Evolutionary conservation across 2,329 filamentous ascomycete species (phyloP).

Genomic region (Stemphylium beticola): DNA sequence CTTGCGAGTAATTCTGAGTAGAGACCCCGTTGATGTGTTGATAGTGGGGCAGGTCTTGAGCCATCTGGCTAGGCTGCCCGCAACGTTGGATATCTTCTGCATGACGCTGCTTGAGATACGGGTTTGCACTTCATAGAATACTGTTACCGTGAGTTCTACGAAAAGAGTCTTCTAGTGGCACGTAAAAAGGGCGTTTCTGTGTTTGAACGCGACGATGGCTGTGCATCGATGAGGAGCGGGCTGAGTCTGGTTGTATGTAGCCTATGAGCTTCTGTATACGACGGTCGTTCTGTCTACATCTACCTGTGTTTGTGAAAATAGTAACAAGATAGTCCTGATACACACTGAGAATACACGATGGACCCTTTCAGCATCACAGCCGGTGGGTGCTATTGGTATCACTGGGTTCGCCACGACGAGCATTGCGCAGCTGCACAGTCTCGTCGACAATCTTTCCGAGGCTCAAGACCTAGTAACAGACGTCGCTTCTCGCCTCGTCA

Average conservation of each 20-base stretch:
- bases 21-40: not conserved
- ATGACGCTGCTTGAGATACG: not conserved
- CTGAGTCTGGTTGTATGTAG: not conserved
- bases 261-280: not conserved
- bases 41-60: not conserved
- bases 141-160: not conserved
- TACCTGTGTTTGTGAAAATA: not conserved
- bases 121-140: not conserved
- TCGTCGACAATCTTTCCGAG: conserved; percentile 14
- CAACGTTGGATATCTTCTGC: too few species aligned
- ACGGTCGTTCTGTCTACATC: not conserved
- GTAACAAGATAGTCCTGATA: not conserved
- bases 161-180: not conserved
- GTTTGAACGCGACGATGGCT: not conserved
- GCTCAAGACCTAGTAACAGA: conserved; percentile 17
- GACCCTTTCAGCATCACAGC: conserved; percentile 11
- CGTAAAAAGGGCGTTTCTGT: not conserved
- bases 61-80: too few species aligned
- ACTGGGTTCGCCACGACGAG: conserved; percentile 9
- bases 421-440: conserved; percentile 12
- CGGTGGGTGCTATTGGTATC: conserved; percentile 10
- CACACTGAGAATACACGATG: not conserved
- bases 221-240: not conserved
- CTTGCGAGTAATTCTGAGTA: not conserved
- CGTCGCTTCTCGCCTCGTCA: conserved; percentile 8